Evolutionary conservation across 768 basidiomycete genomes (phyloP).

Genomic region (Neoboletus subvelutipes): DNA sequence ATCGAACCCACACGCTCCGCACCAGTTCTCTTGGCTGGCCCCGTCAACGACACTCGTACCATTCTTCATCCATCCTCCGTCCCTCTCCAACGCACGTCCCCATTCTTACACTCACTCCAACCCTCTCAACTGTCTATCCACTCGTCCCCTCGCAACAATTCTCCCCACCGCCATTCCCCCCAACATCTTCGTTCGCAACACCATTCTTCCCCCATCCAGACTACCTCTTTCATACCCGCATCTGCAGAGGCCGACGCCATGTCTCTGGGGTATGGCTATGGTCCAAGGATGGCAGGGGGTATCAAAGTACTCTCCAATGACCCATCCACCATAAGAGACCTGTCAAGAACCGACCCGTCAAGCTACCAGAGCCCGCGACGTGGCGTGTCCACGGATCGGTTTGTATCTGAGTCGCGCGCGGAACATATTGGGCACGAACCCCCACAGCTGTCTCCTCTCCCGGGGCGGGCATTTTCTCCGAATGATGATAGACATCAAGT

Average conservation of each 20-base stretch:
- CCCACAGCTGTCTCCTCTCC: slow-evolving; percentile 12
- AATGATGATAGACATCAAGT: slow-evolving; percentile 8
- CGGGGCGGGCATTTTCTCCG: not conserved
- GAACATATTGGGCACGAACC: slow-evolving; percentile 15
- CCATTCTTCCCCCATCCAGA: slow-evolving; percentile 11
- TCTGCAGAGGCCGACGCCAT: slow-evolving; percentile 6
- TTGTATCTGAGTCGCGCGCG: slow-evolving; percentile 6
- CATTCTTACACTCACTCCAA: slow-evolving; percentile 15
- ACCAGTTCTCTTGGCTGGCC: not conserved
- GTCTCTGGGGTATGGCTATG: slow-evolving; percentile 21
- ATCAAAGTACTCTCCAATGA: slow-evolving; percentile 23
- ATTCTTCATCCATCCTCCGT: slow-evolving; percentile 4
- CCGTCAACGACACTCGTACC: slow-evolving; percentile 7
- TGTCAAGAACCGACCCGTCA: slow-evolving; percentile 12
- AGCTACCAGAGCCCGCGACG: slow-evolving; percentile 16
- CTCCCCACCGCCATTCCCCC: slow-evolving; percentile 22
- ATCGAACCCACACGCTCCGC: slow-evolving; percentile 11
- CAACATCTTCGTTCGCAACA: slow-evolving; percentile 15
- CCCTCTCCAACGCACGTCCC: slow-evolving; percentile 13
- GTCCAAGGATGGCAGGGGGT: slow-evolving; percentile 31
- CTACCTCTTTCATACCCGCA: not conserved
- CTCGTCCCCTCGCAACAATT: slow-evolving; percentile 18
- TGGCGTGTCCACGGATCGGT: slow-evolving; percentile 14
- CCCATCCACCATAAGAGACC: slow-evolving; percentile 7
- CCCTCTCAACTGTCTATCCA: not conserved